Base-by-base conservation (phyloP, 208 protist genomes). In the Wallacemonas sp. region DNA sequence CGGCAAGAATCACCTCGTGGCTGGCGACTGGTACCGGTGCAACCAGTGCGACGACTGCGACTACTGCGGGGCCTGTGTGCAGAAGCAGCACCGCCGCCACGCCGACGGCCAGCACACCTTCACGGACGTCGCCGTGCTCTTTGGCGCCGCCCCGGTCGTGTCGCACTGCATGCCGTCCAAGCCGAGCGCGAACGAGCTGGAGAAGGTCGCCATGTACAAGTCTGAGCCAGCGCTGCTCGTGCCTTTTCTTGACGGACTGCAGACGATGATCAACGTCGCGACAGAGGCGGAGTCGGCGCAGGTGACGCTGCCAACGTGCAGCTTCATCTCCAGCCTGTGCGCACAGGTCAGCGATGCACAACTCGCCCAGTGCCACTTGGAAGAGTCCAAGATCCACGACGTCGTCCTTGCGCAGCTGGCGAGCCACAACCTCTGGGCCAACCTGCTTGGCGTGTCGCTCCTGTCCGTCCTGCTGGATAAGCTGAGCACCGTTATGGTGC, bases 11-110 rank as follows among this genome's bases (percentile, higher is more conserved):
- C 81, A 73, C 44, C 57, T 61, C 12, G 0, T 42, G 16, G 72
- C 74, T 1, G 76, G 72, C 0, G 77, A 91, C 61, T 96, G 91
- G 91, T 96, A 83, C 61, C 85, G 84, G 38, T 94, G 91, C 77
- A 93, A 96, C 62, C 77, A 84, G 25, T 93, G 87, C 59, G 8
- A 31, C 1, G 86, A 96, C 55, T 76, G 70, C 25, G 91, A 96
- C 68, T 87, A 82, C 61, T 96, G 91, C 77, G 72, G 65, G 14
- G 42, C 67, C 28, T 96, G 91, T 46, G 18, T 96, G 1, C 64
- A 92, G 28, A 67, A 76, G 28, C 57, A 82, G 28, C 79, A 67
- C 63, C 63, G 57, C 11, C 61, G 76, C n/a, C 82, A 92, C 72
- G 36, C 54, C 23, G 67, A 44, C 25, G 72, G 67, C 29, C 68